These are phyloP conservation scores for Sporothrix brasiliensis DNA, from an alignment of 2,329 filamentous ascomycete species.

Conservation along the genomic window DNA sequence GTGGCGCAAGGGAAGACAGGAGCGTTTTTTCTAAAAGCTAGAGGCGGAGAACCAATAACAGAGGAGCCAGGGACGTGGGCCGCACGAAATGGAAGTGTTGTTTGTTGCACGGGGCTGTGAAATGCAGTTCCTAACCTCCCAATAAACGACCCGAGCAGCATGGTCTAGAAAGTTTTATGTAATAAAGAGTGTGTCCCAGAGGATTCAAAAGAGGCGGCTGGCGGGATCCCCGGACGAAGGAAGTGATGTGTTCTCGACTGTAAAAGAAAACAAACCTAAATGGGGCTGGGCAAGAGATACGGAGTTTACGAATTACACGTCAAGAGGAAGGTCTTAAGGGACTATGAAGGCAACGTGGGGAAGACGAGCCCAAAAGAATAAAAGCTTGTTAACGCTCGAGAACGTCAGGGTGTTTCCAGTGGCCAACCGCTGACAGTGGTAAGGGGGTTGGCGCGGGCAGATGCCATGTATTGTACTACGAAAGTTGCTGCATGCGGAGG, in stretches of 20 bases:
- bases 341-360: neutral
- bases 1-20: slow-evolving; percentile 29
- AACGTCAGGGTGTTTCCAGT: neutral
- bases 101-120: slow-evolving; percentile 13
- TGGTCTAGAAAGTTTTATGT: neutral
- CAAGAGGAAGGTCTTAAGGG: slow-evolving; percentile 6
- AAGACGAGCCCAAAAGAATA: neutral
- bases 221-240: slow-evolving; percentile 7
- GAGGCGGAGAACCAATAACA: slow-evolving; percentile 2
- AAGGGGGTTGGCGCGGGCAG: neutral
- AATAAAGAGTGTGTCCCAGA: neutral
- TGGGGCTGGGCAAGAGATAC: neutral
- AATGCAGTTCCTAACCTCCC: neutral
- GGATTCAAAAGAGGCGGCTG: slow-evolving; percentile 9
- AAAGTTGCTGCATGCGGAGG: no score
- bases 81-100: neutral
- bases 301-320: slow-evolving; percentile 7
- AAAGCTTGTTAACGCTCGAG: neutral
- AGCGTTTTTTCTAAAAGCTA: neutral
- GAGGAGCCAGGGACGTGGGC: neutral
- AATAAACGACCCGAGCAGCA: neutral
- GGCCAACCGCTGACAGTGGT: neutral
- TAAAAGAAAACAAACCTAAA: neutral
- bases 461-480: neutral
- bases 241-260: neutral